Base-by-base conservation (phyloP, 2,329 filamentous ascomycete species). In the Apiospora rasikravindrae region DNA sequence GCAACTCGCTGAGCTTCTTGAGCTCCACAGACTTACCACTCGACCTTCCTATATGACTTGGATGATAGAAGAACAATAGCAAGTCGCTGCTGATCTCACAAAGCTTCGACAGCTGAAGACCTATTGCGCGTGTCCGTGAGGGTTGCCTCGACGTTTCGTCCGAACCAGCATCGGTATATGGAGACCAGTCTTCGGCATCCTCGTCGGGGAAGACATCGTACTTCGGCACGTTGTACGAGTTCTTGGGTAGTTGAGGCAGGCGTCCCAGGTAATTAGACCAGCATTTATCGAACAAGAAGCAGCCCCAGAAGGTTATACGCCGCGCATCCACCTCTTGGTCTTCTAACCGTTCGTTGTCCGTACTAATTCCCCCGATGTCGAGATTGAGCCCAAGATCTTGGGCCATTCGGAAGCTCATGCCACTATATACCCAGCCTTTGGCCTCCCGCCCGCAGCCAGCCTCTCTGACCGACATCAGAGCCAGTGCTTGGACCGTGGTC, bases 341-440 rank as follows among this genome's bases (percentile, higher is more conserved):
- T 73, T 91, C 90, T 75, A 96, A 87, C 40, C 85, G 82, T 69
- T 88, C 86, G 72, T 84, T 87, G 72, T 88, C 89, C 10, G 84
- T 83, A 10, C 88, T 88, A 72, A 94, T 87, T 11, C 90, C 90
- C 24, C 90, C 89, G 0, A 93, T 89, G 78, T 98, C 93, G 24
- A 98, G 89, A 78, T 98, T 97, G 70, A 99, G 86, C 0, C 96
- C 96, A 74, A 99, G 89, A 78, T 99, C 96, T 81, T 93, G 93
- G 0, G 95, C 96, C 96, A 99, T 98, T 64, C 96, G 92, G 81
- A 99, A 98, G 78, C 94, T 96, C 94, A 99, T 98, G 69, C 96
- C 96, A 78, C 94, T 98, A 82, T 98, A 98, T 4, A 98, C 95
- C 96, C 96, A 99, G 0, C 96, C 96, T 82, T 96, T 97, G 51